A percentile compares a stretch with the other conserved stretches of the same genome.
phyloP scores from a whole-genome alignment of 2,329 filamentous ascomycete species.

The Sarocladiaceae sp. region DNA sequence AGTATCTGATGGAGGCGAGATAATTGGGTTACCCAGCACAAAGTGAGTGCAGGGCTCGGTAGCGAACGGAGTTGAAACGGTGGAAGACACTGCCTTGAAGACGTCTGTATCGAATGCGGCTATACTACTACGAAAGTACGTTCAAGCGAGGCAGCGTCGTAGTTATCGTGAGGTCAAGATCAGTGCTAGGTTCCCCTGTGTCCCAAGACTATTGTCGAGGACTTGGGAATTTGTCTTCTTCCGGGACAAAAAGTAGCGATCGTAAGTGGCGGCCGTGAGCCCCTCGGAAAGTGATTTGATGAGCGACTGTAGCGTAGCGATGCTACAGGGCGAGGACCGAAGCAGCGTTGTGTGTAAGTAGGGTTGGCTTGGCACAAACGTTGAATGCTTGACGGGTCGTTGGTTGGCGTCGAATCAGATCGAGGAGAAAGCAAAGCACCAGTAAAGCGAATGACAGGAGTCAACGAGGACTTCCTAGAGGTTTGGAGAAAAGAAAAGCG shows the following conservation, averaged over 20 bases:
- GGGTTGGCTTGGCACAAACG: background rate
- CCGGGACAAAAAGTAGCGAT: constrained; percentile 26
- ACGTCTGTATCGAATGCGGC: background rate
- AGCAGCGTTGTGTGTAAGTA: background rate
- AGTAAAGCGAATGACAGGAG: constrained; percentile 69
- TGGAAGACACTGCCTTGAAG: constrained; percentile 2
- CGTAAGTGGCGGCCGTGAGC: constrained; percentile 20
- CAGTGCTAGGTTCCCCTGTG: background rate
- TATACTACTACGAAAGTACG: background rate
- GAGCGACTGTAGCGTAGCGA: constrained; percentile 6
- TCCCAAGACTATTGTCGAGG: too few species aligned
- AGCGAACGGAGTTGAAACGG: constrained; percentile 7
- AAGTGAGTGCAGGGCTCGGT: background rate
- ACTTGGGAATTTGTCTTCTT: constrained; percentile 13
- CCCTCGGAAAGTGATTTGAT: background rate
- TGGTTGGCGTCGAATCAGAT: constrained; percentile 10
- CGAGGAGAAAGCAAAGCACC: constrained; percentile 45
- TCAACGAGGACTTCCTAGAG: constrained; percentile 65
- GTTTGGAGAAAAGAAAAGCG: constrained; percentile 36
- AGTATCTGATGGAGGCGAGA: constrained; percentile 26
- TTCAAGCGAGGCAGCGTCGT: background rate
- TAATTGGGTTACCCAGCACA: constrained; percentile 14
- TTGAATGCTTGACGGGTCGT: background rate
- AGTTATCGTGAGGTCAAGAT: constrained; percentile 4
- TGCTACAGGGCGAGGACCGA: background rate